Evolutionary conservation across 257 asterid genomes (phyloP).

Genomic region (Oldenlandia corymbosa): DNA sequence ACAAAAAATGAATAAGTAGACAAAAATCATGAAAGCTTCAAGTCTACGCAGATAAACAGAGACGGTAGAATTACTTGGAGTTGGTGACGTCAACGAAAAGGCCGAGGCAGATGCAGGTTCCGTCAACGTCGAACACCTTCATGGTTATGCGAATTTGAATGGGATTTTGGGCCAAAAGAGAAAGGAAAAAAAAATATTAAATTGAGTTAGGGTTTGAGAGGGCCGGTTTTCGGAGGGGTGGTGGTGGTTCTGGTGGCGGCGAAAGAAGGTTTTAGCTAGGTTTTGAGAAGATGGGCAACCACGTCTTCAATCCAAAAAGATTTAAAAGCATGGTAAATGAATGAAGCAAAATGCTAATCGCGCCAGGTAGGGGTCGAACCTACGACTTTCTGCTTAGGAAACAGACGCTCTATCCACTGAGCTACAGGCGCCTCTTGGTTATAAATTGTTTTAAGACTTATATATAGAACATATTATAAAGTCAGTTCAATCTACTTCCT

Average conservation of each 20-base stretch:
- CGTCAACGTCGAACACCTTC: constrained; percentile 68
- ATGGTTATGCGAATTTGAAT: constrained; percentile 17
- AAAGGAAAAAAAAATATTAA: too few relatives aligned
- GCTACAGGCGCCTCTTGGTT: constrained; percentile 30
- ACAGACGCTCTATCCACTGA: constrained; percentile 99
- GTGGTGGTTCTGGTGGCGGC: too few relatives aligned
- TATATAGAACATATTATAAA: too few relatives aligned
- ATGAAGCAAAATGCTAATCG: constrained; percentile 20
- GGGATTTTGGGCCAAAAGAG: background rate
- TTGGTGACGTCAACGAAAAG: constrained; percentile 79
- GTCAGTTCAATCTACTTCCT: too few relatives aligned
- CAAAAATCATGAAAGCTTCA: too few relatives aligned
- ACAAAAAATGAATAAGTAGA: too few relatives aligned
- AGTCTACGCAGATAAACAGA: constrained; percentile 3
- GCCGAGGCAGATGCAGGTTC: constrained; percentile 55
- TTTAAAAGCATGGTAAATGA: background rate
- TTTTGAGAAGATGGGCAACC: background rate
- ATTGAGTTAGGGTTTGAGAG: constrained; percentile 10
- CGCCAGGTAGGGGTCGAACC: constrained; percentile 99
- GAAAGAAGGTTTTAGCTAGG: background rate
- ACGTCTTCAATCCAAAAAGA: background rate
- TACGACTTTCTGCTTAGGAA: constrained; percentile 96
- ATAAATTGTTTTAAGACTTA: too few relatives aligned
- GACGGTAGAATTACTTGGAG: constrained; percentile 52
- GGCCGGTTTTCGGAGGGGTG: background rate